These are phyloP conservation scores for Suillus decipiens DNA, from an alignment of 768 basidiomycete genomes.

Conservation along the genomic window DNA sequence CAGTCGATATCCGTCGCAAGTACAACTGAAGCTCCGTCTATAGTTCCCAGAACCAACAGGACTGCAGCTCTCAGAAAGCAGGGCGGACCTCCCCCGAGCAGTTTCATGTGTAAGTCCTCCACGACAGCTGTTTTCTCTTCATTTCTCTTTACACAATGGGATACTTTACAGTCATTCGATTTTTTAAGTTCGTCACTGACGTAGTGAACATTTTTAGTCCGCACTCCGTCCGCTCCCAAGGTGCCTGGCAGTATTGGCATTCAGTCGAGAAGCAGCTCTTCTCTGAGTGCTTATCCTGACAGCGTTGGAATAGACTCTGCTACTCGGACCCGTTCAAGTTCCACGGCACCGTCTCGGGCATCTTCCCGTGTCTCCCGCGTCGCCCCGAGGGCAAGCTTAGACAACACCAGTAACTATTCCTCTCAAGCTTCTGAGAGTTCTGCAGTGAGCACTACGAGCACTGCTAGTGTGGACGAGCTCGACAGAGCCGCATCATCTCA, in stretches of 20 bases:
- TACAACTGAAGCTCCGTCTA: constrained; percentile 39
- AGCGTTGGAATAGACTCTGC: constrained; percentile 7
- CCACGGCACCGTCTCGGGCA: constrained; percentile 37
- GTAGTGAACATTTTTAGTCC: constrained; percentile 40
- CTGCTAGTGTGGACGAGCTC: constrained; percentile 21
- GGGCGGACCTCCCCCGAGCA: constrained; percentile 55
- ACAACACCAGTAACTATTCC: constrained; percentile 20
- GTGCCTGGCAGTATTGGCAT: constrained; percentile 38
- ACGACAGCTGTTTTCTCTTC: neutral
- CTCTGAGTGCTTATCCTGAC: constrained; percentile 31
- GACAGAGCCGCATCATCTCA: constrained; percentile 26
- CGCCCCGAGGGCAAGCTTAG: constrained; percentile 20
- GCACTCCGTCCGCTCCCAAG: constrained; percentile 42
- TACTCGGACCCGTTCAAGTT: constrained; percentile 20
- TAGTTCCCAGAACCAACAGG: constrained; percentile 46
- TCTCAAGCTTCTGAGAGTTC: constrained; percentile 30
- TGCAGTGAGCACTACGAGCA: constrained; percentile 30
- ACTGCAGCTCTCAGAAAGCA: constrained; percentile 49
- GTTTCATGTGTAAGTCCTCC: constrained; percentile 66
- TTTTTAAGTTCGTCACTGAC: constrained; percentile 9
- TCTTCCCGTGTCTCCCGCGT: constrained; percentile 41
- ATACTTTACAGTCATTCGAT: neutral
- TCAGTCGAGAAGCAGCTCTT: constrained; percentile 46
- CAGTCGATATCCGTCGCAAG: constrained; percentile 73
- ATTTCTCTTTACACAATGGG: neutral